A percentile compares a stretch with the other conserved stretches of the same genome.
phyloP scores from a whole-genome alignment of 805 yeast species.

The Tetrapisispora phaffii region DNA sequence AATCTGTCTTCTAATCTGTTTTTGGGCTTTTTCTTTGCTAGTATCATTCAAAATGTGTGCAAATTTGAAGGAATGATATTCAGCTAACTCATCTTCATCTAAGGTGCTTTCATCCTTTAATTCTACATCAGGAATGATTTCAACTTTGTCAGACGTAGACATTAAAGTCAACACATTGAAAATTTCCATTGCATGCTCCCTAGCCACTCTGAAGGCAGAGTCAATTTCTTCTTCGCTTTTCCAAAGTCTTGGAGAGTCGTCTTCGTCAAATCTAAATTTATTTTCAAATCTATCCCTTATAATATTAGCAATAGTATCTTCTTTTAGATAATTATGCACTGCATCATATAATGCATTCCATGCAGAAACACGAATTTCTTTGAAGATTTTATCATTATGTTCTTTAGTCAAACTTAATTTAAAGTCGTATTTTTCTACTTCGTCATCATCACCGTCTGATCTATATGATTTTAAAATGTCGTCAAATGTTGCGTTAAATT shows the following conservation, averaged over 20 bases:
- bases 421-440: constrained; percentile 44
- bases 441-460: constrained; percentile 27
- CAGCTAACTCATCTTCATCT: constrained; percentile 34
- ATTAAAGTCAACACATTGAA: constrained; percentile 56
- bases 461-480: constrained; percentile 26
- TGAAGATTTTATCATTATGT: constrained; percentile 34
- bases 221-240: constrained; percentile 66
- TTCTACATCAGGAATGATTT: constrained; percentile 51
- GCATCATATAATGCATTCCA: constrained; percentile 58
- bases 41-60: constrained; percentile 46
- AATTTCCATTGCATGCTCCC: constrained; percentile 42
- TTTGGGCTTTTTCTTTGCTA: constrained; percentile 47
- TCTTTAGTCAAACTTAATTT: constrained; percentile 47
- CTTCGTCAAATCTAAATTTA: constrained; percentile 68
- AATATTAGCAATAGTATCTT: constrained; percentile 54
- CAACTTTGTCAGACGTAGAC: constrained; percentile 40
- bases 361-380: constrained; percentile 41
- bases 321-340: constrained; percentile 52
- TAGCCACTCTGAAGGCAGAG: constrained; percentile 52
- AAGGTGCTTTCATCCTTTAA: constrained; percentile 27
- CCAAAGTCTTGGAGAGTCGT: constrained; percentile 78
- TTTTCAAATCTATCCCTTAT: constrained; percentile 77
- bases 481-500: constrained; percentile 33
- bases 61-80: constrained; percentile 36
- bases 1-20: constrained; percentile 60